These are phyloP conservation scores for Globisporangium irregulare DNA, from an alignment of 352 stramenopile genomes.

Conservation along the genomic window DNA sequence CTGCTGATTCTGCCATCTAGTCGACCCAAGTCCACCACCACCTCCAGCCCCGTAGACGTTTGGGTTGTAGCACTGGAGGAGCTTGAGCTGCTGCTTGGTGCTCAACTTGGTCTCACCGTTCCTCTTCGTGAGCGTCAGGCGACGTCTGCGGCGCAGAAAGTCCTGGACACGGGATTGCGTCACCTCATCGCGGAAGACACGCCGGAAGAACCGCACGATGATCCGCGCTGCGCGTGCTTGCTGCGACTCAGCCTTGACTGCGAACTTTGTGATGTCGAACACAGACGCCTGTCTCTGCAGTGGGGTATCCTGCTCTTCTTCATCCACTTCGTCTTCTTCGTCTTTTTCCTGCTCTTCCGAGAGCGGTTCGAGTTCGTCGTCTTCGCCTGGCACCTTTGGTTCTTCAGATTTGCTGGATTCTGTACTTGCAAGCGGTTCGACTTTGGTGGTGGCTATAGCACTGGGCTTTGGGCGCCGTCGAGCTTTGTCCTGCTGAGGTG, in stretches of 20 bases:
- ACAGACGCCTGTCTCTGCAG: not conserved
- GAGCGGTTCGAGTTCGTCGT: not conserved
- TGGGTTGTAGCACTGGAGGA: conserved; percentile 70
- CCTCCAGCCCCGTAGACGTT: conserved; percentile 22
- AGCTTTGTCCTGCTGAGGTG: not conserved
- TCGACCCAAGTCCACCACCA: not conserved
- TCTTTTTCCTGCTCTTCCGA: conserved; percentile 5
- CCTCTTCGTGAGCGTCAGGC: conserved; percentile 20
- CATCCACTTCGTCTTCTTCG: not conserved
- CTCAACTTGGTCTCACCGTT: conserved; percentile 26
- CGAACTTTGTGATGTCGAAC: conserved; percentile 9
- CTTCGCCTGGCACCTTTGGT: not conserved
- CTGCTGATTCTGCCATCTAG: not conserved
- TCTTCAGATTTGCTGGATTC: not conserved
- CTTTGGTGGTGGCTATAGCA: not conserved
- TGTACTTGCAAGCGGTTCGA: not conserved
- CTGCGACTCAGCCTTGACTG: conserved; percentile 17
- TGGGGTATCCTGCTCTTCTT: not conserved
- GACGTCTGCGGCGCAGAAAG: conserved; percentile 31
- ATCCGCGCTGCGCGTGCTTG: conserved; percentile 47
- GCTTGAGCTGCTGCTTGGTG: conserved; percentile 38
- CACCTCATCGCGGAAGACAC: conserved; percentile 27
- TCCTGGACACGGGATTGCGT: conserved; percentile 25
- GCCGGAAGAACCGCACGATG: conserved; percentile 56
- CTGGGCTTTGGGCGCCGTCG: not conserved